phyloP scores from a whole-genome alignment of 441 rosid genomes.

The Aquilaria agallochum region DNA sequence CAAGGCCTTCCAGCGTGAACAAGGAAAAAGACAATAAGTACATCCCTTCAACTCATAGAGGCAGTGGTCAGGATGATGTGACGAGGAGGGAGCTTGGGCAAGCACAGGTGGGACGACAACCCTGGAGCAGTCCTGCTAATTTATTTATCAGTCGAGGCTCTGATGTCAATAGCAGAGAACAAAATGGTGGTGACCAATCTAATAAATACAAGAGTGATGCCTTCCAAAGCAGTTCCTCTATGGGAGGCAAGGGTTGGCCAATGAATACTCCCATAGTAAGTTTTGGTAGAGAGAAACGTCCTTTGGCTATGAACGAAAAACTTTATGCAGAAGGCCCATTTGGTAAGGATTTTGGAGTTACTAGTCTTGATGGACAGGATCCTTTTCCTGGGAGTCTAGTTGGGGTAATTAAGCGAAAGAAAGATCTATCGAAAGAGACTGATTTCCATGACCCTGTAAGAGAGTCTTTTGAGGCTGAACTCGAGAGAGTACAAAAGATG shows the following conservation, averaged over 20 bases:
- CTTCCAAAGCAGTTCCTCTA: slow-evolving; percentile 38
- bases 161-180: slow-evolving; percentile 39
- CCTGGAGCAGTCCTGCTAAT: slow-evolving; percentile 48
- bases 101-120: slow-evolving; percentile 62
- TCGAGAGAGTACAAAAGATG: slow-evolving; percentile 93
- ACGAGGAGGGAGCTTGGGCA: slow-evolving; percentile 53
- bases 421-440: slow-evolving; percentile 60
- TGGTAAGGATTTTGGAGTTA: slow-evolving; percentile 50
- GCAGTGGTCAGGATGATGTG: slow-evolving; percentile 40
- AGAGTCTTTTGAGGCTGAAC: slow-evolving; percentile 99
- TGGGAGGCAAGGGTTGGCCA: slow-evolving; percentile 39
- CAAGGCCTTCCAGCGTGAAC: slow-evolving; percentile 38
- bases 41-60: slow-evolving; percentile 35
- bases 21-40: slow-evolving; percentile 60
- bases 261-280: slow-evolving; percentile 45
- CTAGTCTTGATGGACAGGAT: slow-evolving; percentile 69
- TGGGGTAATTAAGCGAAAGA: slow-evolving; percentile 79
- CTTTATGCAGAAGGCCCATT: slow-evolving; percentile 66
- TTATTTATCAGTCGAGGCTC: slow-evolving; percentile 43
- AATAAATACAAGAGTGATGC: slow-evolving; percentile 40
- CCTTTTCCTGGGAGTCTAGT: slow-evolving; percentile 63
- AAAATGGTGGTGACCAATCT: slow-evolving; percentile 43
- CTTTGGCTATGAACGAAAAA: slow-evolving; percentile 57
- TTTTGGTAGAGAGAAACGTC: slow-evolving; percentile 60
- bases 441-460: slow-evolving; percentile 94